Evolutionary conservation across 306 rosid genomes (phyloP).

Genomic region (Cotoneaster glaucophyllus): DNA sequence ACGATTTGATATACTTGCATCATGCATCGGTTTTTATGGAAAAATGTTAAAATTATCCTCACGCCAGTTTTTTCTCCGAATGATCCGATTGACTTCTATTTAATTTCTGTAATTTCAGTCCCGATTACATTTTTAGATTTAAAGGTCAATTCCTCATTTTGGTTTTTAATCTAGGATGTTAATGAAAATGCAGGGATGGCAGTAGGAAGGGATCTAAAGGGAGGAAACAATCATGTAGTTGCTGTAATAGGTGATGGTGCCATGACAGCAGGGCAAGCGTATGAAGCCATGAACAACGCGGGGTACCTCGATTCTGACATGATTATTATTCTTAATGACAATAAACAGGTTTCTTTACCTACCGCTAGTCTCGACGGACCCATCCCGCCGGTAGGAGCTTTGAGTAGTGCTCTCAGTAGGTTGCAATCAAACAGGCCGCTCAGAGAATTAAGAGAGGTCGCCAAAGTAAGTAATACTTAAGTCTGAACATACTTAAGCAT

Average conservation of each 20-base stretch:
- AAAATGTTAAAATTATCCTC: neutral
- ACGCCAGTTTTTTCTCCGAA: neutral
- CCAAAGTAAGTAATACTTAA: constrained; percentile 54
- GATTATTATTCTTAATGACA: constrained; percentile 97
- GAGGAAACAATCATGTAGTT: constrained; percentile 63
- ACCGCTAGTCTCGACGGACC: constrained; percentile 96
- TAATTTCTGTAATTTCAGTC: neutral
- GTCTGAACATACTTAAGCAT: neutral
- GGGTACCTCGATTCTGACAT: constrained; percentile 96
- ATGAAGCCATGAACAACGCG: constrained; percentile 99
- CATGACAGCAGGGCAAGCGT: constrained; percentile 99
- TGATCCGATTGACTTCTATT: neutral
- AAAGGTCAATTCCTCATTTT: neutral
- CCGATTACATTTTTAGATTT: neutral
- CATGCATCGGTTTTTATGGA: neutral
- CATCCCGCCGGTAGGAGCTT: constrained; percentile 84
- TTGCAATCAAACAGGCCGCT: constrained; percentile 90
- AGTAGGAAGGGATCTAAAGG: constrained; percentile 90
- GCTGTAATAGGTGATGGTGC: constrained; percentile 98
- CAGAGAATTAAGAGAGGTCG: constrained; percentile 94
- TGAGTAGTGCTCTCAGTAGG: constrained; percentile 94
- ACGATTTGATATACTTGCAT: neutral
- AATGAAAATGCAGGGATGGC: constrained; percentile 75
- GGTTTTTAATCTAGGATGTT: constrained; percentile 20
- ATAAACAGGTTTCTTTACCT: constrained; percentile 90